phyloP scores from a whole-genome alignment of 169 alveolate species.

The Plasmodium gallinaceum region DNA sequence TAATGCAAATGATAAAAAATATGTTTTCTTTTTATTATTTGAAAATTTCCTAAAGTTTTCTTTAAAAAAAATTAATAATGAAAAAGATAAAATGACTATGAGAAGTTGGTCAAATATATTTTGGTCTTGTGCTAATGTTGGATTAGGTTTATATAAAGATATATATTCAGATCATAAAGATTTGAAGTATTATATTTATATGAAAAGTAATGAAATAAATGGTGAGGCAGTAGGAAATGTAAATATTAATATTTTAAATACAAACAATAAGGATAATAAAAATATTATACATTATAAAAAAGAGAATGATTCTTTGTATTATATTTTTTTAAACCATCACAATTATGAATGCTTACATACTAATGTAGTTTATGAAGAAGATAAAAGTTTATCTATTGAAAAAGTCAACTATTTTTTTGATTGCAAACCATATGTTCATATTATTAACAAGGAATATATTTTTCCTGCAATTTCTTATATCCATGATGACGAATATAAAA shows the following conservation, averaged over 20 bases:
- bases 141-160: slow-evolving; percentile 53
- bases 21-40: slow-evolving; percentile 30
- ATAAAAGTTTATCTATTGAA: neutral
- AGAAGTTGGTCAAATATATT: slow-evolving; percentile 54
- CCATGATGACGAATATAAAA: neutral
- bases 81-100: slow-evolving; percentile 61
- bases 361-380: neutral
- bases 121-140: slow-evolving; percentile 73
- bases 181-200: slow-evolving; percentile 13
- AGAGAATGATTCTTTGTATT: neutral
- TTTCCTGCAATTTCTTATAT: slow-evolving; percentile 19
- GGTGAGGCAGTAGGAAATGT: neutral
- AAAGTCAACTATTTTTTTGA: neutral
- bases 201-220: neutral
- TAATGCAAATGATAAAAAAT: slow-evolving; percentile 31
- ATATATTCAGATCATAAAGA: neutral
- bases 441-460: slow-evolving; percentile 19
- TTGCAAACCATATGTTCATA: slow-evolving; percentile 51
- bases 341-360: neutral
- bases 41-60: slow-evolving; percentile 49
- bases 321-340: neutral
- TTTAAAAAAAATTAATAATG: slow-evolving; percentile 35
- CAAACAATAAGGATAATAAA: neutral
- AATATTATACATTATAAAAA: neutral
- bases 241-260: neutral